Conservation (phyloP, 2,329 filamentous ascomycete genomes). For the Diaporthe destruens region DNA sequence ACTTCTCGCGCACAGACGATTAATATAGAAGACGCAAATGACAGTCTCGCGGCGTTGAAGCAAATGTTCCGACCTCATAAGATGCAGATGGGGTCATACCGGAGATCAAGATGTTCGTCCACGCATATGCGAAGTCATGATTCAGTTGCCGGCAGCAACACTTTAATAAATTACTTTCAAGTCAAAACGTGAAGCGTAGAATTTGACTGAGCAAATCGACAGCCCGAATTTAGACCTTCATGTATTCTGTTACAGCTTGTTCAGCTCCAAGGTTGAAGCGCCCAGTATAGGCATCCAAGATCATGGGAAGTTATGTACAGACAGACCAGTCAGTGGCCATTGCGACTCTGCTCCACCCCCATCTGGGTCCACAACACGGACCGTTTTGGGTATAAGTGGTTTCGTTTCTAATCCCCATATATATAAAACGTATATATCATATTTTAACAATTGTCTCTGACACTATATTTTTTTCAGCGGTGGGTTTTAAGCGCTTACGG, state of each 20-base stretch:
- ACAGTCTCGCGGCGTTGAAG: slow-evolving; percentile 4
- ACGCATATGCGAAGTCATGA: background rate
- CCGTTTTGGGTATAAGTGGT: no score
- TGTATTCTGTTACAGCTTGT: slow-evolving; percentile 4
- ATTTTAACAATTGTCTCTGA: no score
- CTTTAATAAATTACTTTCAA: background rate
- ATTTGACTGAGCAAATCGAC: no score
- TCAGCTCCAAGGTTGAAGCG: background rate
- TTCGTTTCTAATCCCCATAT: no score
- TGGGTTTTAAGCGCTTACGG: no score
- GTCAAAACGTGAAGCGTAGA: background rate
- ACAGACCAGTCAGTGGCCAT: background rate
- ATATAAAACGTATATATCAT: no score
- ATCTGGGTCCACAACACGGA: background rate
- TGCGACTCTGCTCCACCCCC: background rate
- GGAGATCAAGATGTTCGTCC: slow-evolving; percentile 1
- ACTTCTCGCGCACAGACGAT: slow-evolving; percentile 6
- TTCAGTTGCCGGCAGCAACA: background rate
- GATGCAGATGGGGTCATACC: background rate
- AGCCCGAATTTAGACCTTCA: slow-evolving; percentile 7
- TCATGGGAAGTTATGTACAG: no score
- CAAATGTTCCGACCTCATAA: background rate
- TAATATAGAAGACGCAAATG: slow-evolving; percentile 15
- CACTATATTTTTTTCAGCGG: no score
- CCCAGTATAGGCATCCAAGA: background rate